Evolutionary conservation across 179 eudicot species (phyloP).

Genomic region (Sideroxylon spinosum): DNA sequence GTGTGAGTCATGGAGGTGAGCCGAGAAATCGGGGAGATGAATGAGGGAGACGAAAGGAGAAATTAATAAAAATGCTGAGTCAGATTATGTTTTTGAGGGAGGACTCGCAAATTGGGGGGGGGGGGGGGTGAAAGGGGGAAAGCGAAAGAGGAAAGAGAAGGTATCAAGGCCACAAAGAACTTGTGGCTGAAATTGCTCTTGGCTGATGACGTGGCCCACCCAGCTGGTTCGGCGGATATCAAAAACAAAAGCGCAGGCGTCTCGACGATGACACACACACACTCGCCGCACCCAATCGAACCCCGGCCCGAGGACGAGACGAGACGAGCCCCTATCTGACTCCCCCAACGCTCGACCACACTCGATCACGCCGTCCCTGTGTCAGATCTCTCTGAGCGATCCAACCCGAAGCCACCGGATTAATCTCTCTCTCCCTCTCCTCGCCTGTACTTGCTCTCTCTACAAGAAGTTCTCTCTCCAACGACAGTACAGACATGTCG

Average conservation of each 20-base stretch:
- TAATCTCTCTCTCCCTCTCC: conserved; percentile 10
- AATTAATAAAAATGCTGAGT: conserved; percentile 7
- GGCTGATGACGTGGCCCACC: conserved; percentile 29
- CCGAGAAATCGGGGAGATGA: background rate
- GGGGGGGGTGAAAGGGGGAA: background rate
- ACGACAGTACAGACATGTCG: conserved; percentile 22
- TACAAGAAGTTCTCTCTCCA: background rate
- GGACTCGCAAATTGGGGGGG: background rate
- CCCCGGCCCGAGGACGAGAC: background rate
- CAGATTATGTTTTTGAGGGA: background rate
- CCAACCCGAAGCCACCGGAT: conserved; percentile 6
- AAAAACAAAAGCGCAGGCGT: background rate
- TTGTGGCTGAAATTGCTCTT: conserved; percentile 33
- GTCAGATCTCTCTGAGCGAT: conserved; percentile 1
- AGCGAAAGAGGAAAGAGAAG: background rate
- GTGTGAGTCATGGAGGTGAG: too few relatives aligned
- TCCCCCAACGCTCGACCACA: background rate
- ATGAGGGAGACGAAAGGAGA: background rate
- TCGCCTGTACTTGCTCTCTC: background rate
- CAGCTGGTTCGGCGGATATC: conserved; percentile 15
- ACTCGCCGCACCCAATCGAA: background rate
- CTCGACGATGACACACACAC: background rate
- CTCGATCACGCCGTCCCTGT: background rate
- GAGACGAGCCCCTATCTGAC: background rate
- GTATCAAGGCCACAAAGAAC: conserved; percentile 29